Percentiles rank a stretch among this genome's conserved stretches.
These are phyloP conservation scores for Epichloe bromicola DNA, from an alignment of 2,329 filamentous ascomycete genomes.

Conservation along the genomic window DNA sequence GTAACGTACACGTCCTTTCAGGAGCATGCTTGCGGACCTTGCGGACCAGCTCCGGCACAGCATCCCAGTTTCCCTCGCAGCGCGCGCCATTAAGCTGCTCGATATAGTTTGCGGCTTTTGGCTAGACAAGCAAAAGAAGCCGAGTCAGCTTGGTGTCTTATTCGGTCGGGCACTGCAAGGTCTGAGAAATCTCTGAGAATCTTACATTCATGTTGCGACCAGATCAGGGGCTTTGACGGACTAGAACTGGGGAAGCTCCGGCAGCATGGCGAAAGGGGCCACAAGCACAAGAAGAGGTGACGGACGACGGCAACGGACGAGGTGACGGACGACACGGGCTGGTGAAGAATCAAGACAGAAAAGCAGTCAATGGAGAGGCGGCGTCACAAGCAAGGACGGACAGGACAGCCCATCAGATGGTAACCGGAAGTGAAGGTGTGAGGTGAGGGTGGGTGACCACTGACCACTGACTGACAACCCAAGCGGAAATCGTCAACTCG, in stretches of 20 bases:
- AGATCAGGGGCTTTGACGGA: constrained; percentile 14
- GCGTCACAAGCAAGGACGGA: background rate
- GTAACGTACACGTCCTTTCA: constrained; percentile 60
- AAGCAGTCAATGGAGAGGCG: background rate
- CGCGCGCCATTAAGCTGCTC: constrained; percentile 72
- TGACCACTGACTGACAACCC: too few species aligned
- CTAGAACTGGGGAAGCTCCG: constrained; percentile 11
- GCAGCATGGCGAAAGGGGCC: constrained; percentile 9
- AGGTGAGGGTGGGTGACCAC: too few species aligned
- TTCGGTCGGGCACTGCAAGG: background rate
- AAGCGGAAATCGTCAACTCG: too few species aligned
- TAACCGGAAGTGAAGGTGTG: too few species aligned
- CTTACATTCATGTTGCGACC: constrained; percentile 25
- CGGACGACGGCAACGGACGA: background rate
- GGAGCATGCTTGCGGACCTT: constrained; percentile 93
- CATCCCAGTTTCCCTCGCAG: constrained; percentile 76
- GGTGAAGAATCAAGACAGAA: background rate
- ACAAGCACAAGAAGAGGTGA: background rate
- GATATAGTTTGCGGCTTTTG: constrained; percentile 75
- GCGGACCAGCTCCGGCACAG: constrained; percentile 75
- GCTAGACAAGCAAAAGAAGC: constrained; percentile 21
- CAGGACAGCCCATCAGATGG: too few species aligned
- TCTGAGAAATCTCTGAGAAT: background rate
- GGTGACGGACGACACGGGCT: background rate
- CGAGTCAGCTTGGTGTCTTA: constrained; percentile 4